Percentiles rank a stretch among this genome's conserved stretches.
Conservation (phyloP, 768 basidiomycete species). For the Kwoniella newhampshirensis region DNA sequence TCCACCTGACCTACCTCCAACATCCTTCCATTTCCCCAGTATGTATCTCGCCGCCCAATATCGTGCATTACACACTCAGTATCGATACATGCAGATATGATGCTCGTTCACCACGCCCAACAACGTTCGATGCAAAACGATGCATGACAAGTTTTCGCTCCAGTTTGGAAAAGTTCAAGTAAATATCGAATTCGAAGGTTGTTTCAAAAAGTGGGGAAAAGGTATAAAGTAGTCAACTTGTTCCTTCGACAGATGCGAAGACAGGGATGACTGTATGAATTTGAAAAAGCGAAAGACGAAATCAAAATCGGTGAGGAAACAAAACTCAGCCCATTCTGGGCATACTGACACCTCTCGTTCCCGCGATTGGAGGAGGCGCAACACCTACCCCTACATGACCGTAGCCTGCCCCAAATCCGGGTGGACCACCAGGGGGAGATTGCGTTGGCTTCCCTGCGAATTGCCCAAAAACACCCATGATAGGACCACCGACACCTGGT, state of each 20-base stretch:
- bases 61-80: no score
- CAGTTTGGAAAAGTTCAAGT: background rate
- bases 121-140: no score
- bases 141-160: no score
- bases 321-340: slow-evolving; percentile 20
- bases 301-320: slow-evolving; percentile 1
- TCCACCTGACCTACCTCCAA: no score
- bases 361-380: slow-evolving; percentile 15
- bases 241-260: background rate
- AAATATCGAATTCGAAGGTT: slow-evolving; percentile 7
- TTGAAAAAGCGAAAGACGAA: background rate
- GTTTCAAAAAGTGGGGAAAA: background rate
- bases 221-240: background rate
- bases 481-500: slow-evolving; percentile 44
- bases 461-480: slow-evolving; percentile 33
- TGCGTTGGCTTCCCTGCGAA: slow-evolving; percentile 11
- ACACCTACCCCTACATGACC: slow-evolving; percentile 24
- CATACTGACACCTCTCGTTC: slow-evolving; percentile 11
- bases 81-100: no score
- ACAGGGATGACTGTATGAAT: background rate
- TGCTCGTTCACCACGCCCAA: no score
- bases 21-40: no score
- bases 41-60: no score
- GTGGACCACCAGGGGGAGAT: background rate
- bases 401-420: background rate